These are phyloP conservation scores for Dendrobium officinale DNA, from an alignment of 106 monocot species.

Conservation along the genomic window DNA sequence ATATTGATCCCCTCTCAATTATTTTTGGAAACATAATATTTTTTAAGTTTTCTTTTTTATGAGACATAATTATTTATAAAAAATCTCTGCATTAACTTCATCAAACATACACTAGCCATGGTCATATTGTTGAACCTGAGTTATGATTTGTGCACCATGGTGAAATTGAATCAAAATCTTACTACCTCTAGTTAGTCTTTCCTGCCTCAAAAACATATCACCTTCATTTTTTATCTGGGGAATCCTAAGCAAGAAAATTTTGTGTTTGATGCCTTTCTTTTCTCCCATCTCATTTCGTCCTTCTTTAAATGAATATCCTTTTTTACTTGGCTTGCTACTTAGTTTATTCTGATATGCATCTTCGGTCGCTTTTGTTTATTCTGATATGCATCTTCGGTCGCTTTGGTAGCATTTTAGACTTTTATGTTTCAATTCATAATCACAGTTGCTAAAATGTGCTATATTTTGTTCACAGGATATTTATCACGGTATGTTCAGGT, in stretches of 20 bases:
- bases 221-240: not conserved
- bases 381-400: not conserved
- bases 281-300: too few species aligned
- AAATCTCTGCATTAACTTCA: too few species aligned
- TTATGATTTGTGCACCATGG: too few species aligned
- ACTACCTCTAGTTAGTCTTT: too few species aligned
- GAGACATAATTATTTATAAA: too few species aligned
- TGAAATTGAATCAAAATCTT: too few species aligned
- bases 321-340: not conserved
- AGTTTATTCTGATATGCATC: not conserved
- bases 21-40: too few species aligned
- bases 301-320: not conserved
- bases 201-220: too few species aligned
- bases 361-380: not conserved
- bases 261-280: not conserved
- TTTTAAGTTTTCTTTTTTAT: too few species aligned
- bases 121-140: too few species aligned
- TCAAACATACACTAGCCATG: too few species aligned
- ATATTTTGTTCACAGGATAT: conserved; percentile 4
- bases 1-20: too few species aligned
- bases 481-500: not conserved
- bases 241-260: not conserved
- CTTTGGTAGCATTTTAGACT: not conserved
- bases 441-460: not conserved
- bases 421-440: not conserved